phyloP scores from a whole-genome alignment of 2,329 filamentous ascomycete species.

The Cladosporium cucumerinum region DNA sequence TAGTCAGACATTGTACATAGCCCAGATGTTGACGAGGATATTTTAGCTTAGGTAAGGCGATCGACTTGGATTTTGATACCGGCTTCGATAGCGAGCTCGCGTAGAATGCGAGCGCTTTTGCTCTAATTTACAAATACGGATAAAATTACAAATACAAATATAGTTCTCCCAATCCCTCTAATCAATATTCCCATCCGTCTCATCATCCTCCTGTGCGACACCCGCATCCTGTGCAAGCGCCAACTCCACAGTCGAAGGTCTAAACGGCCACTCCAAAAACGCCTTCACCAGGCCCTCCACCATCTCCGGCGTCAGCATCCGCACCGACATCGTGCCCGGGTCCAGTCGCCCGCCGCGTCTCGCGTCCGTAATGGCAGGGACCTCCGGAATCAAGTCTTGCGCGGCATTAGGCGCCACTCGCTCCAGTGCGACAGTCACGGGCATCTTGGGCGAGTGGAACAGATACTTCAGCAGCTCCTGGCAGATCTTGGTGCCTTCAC shows the following conservation, averaged over 20 bases:
- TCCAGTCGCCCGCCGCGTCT: slow-evolving; percentile 45
- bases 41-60: too few species aligned
- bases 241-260: slow-evolving; percentile 27
- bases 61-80: too few species aligned
- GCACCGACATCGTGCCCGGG: slow-evolving; percentile 43
- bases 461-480: slow-evolving; percentile 51
- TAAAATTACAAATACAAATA: neutral
- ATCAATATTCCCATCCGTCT: neutral
- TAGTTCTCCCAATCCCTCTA: neutral
- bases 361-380: slow-evolving; percentile 50
- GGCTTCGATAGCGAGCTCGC: neutral
- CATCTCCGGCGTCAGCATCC: slow-evolving; percentile 54
- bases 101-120: neutral
- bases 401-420: slow-evolving; percentile 58
- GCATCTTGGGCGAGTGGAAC: slow-evolving; percentile 33
- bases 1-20: too few species aligned
- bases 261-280: slow-evolving; percentile 66
- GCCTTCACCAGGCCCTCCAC: slow-evolving; percentile 56
- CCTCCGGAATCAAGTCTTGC: slow-evolving; percentile 51
- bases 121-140: neutral
- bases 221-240: slow-evolving; percentile 15
- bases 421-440: slow-evolving; percentile 48
- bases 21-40: too few species aligned
- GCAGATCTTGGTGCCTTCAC: slow-evolving; percentile 25
- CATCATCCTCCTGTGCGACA: neutral